Percentiles rank a stretch among this genome's conserved stretches.
These are phyloP conservation scores for Mortierella sp. DNA, from an alignment of 371 early-diverging fungal species.

Conservation along the genomic window DNA sequence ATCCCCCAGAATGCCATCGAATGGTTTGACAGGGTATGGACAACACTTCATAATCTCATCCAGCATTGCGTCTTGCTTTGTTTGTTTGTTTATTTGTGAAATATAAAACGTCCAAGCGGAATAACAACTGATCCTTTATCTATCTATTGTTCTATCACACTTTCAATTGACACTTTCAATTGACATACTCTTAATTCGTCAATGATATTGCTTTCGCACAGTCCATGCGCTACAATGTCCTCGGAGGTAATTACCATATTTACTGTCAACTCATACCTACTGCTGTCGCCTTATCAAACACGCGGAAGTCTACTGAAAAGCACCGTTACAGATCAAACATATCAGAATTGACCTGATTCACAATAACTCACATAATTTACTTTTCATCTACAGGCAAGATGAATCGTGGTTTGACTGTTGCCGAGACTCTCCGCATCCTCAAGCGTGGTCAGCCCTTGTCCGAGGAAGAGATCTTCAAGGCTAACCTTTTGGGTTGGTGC, in stretches of 20 bases:
- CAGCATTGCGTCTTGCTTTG: background rate
- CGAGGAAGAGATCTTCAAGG: slow-evolving; percentile 86
- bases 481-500: slow-evolving; percentile 94
- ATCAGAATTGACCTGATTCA: background rate
- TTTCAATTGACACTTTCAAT: background rate
- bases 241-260: slow-evolving; percentile 72
- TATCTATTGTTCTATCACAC: background rate
- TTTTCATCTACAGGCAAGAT: slow-evolving; percentile 79
- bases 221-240: slow-evolving; percentile 84
- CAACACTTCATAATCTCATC: background rate
- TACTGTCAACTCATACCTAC: background rate
- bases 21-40: slow-evolving; percentile 71
- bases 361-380: background rate
- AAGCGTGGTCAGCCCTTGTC: slow-evolving; percentile 76
- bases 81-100: background rate
- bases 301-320: too few relatives aligned
- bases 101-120: too few relatives aligned
- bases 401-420: slow-evolving; percentile 97
- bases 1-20: slow-evolving; percentile 82
- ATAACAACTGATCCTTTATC: too few relatives aligned
- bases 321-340: too few relatives aligned
- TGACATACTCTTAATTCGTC: background rate
- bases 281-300: background rate
- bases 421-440: slow-evolving; percentile 87
- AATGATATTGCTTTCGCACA: slow-evolving; percentile 20